Evolutionary conservation across 2,329 filamentous ascomycete species (phyloP).

Genomic region (Torrubiellomyces zombiae): DNA sequence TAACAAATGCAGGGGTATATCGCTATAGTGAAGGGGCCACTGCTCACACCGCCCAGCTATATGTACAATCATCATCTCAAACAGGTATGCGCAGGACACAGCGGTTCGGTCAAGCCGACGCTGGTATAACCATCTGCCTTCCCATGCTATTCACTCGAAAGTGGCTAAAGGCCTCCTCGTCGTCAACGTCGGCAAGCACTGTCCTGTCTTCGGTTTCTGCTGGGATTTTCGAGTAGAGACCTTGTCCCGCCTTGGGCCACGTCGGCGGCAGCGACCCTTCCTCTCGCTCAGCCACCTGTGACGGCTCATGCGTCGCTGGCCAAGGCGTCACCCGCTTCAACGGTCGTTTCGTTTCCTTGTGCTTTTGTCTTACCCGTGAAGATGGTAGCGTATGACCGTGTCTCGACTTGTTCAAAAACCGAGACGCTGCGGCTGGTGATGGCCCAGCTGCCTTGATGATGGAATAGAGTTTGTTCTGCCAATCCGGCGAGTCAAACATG

Average conservation of each 20-base stretch:
- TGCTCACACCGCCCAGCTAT: background rate
- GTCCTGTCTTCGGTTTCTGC: constrained; percentile 20
- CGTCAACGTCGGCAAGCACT: constrained; percentile 21
- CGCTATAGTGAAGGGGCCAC: no score
- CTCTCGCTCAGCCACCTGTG: background rate
- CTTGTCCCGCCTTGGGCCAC: constrained; percentile 23
- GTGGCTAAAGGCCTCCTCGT: constrained; percentile 26
- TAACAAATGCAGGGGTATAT: no score
- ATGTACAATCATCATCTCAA: background rate
- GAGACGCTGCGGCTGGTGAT: constrained; percentile 4
- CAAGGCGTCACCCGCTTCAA: constrained; percentile 14
- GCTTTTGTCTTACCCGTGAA: constrained; percentile 13
- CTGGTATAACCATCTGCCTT: constrained; percentile 17
- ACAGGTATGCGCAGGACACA: background rate
- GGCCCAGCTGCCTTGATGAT: background rate
- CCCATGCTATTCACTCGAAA: constrained; percentile 22
- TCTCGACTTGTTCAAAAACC: constrained; percentile 10
- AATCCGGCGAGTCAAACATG: constrained; percentile 24
- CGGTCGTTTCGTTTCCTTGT: constrained; percentile 17
- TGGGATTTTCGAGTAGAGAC: constrained; percentile 20
- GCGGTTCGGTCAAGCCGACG: constrained; percentile 12
- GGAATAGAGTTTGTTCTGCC: constrained; percentile 12
- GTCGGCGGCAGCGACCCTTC: constrained; percentile 19
- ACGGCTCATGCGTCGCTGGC: constrained; percentile 13
- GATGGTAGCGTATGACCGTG: constrained; percentile 13